These are phyloP conservation scores for Adansonia grandidieri DNA, from an alignment of 441 rosid genomes.

Conservation along the genomic window DNA sequence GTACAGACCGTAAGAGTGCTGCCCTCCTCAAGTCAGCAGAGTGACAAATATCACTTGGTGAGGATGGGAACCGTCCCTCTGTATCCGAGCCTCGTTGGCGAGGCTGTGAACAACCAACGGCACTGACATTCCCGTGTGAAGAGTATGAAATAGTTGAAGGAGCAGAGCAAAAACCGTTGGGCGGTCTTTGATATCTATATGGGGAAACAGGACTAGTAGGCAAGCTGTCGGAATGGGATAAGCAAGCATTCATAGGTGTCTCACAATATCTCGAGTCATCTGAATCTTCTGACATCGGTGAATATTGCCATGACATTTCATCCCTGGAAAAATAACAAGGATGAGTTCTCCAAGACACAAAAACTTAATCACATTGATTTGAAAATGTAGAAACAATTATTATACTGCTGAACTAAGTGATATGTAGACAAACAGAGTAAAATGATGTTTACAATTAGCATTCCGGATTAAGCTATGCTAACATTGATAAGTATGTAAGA, in stretches of 20 bases:
- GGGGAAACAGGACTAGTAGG: conserved; percentile 93
- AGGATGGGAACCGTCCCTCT: conserved; percentile 89
- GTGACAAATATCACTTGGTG: conserved; percentile 97
- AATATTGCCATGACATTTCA: conserved; percentile 80
- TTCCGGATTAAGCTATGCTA: neutral
- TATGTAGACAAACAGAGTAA: neutral
- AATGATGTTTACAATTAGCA: neutral
- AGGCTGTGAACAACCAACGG: conserved; percentile 50
- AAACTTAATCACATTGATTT: neutral
- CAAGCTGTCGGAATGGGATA: conserved; percentile 67
- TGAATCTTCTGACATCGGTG: conserved; percentile 96
- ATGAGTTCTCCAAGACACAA: neutral
- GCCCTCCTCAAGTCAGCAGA: conserved; percentile 90
- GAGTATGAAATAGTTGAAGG: conserved; percentile 42
- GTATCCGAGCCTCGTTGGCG: conserved; percentile 86
- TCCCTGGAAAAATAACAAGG: conserved; percentile 53
- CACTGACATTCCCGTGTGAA: conserved; percentile 37
- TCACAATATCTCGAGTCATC: conserved; percentile 77
- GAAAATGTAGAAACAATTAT: neutral
- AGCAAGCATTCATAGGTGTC: conserved; percentile 49
- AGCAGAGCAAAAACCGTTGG: conserved; percentile 47
- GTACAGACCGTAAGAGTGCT: conserved; percentile 88
- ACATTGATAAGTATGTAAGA: neutral
- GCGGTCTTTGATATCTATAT: conserved; percentile 63
- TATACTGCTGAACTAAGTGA: neutral